These are phyloP conservation scores for Blastobotrys terrestris DNA, from an alignment of 805 yeast genomes.

Conservation along the genomic window DNA sequence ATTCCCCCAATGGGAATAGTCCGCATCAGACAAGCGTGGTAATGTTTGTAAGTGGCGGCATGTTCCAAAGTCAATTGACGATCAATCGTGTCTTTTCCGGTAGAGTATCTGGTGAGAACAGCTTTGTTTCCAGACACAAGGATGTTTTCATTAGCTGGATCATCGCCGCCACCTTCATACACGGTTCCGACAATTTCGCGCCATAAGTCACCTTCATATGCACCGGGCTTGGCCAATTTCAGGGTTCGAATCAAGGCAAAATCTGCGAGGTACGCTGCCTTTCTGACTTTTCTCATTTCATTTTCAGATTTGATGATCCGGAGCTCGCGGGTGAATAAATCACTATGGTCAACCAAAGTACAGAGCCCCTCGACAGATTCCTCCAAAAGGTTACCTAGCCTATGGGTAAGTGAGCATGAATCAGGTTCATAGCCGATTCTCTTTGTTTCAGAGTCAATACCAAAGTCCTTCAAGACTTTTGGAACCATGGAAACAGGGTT, in stretches of 20 bases:
- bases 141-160: constrained; percentile 6
- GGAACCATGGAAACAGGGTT: constrained; percentile 7
- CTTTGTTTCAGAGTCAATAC: constrained; percentile 2
- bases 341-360: constrained; percentile 4
- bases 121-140: constrained; percentile 5
- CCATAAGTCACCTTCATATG: constrained; percentile 6
- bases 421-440: constrained; percentile 6
- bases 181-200: constrained; percentile 5
- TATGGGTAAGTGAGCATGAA: background rate
- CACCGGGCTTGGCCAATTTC: constrained; percentile 6
- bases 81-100: constrained; percentile 5
- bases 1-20: constrained; percentile 10
- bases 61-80: constrained; percentile 4
- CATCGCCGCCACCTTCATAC: constrained; percentile 6
- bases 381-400: background rate
- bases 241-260: constrained; percentile 2
- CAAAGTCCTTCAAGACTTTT: constrained; percentile 3
- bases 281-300: constrained; percentile 4
- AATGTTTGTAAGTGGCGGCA: constrained; percentile 5
- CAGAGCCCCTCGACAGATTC: constrained; percentile 3
- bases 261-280: constrained; percentile 6
- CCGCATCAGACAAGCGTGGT: constrained; percentile 9
- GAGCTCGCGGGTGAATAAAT: constrained; percentile 5
- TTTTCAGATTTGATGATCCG: constrained; percentile 4
- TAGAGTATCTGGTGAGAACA: constrained; percentile 4